phyloP scores from a whole-genome alignment of 2,329 filamentous ascomycete species.

The Aspergillus caelatus region DNA sequence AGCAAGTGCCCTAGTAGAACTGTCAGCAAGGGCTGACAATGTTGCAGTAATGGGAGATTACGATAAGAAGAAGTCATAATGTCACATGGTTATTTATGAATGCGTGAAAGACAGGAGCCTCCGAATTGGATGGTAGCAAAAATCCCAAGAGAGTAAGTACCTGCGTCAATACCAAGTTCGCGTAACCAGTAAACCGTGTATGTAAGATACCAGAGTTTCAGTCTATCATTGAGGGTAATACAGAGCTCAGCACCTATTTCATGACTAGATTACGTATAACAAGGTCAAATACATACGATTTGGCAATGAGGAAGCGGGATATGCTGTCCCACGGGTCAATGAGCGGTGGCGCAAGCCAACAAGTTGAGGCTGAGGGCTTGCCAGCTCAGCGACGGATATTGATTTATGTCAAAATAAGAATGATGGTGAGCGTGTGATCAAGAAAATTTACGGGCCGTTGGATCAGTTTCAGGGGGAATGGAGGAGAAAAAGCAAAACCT shows the following conservation, averaged over 20 bases:
- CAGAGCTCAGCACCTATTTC: neutral
- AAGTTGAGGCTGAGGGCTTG: slow-evolving; percentile 30
- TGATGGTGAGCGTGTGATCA: slow-evolving; percentile 38
- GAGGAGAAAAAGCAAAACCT: slow-evolving; percentile 1
- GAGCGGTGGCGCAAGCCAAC: neutral
- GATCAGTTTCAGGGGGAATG: slow-evolving; percentile 19
- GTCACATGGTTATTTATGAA: neutral
- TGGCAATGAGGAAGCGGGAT: neutral
- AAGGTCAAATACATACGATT: neutral
- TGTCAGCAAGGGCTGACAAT: neutral
- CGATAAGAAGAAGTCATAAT: neutral
- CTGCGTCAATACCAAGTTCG: neutral
- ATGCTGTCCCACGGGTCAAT: neutral
- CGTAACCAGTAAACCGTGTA: slow-evolving; percentile 1
- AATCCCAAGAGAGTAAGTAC: slow-evolving; percentile 2
- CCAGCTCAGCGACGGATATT: slow-evolving; percentile 33
- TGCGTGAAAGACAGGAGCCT: neutral
- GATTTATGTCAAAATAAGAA: slow-evolving; percentile 26
- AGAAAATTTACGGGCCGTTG: slow-evolving; percentile 28
- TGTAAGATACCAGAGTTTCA: slow-evolving; percentile 3
- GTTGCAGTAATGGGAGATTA: neutral
- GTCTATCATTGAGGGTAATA: neutral
- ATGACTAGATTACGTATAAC: neutral
- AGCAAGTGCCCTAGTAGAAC: neutral
- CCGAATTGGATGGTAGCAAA: neutral